Conservation (phyloP, 495 filamentous ascomycete species). For the Neurospora sp. region DNA sequence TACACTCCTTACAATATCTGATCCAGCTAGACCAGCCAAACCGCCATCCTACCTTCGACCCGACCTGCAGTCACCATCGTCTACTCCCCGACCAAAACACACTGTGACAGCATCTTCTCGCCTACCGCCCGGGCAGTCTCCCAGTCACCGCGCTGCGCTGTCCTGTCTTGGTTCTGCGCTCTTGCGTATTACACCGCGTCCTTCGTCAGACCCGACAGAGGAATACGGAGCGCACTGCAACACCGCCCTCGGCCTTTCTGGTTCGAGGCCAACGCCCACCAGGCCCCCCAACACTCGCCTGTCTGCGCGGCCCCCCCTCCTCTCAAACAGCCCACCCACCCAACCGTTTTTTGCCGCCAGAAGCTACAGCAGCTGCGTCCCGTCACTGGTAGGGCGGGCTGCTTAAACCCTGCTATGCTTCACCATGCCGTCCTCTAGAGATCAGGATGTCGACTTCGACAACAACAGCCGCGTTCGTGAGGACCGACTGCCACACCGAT, state of each 20-base stretch:
- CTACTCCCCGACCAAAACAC: neutral
- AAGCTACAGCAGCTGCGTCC: constrained; percentile 10
- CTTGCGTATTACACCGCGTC: constrained; percentile 5
- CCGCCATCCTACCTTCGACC: neutral
- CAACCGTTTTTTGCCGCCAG: neutral
- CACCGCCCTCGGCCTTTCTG: neutral
- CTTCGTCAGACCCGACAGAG: neutral
- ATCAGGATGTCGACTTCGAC: constrained; percentile 28
- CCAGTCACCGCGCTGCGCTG: neutral
- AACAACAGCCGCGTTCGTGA: constrained; percentile 31
- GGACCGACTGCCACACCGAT: constrained; percentile 22
- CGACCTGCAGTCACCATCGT: neutral
- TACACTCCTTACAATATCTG: neutral
- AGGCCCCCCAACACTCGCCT: neutral
- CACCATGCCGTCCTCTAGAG: constrained; percentile 37
- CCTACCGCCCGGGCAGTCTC: neutral
- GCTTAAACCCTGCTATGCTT: constrained; percentile 26
- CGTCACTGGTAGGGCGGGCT: constrained; percentile 15
- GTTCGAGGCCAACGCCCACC: neutral
- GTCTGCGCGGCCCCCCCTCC: too few species aligned
- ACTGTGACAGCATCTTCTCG: neutral
- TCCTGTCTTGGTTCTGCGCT: neutral
- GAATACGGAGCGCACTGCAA: neutral
- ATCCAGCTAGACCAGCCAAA: neutral
- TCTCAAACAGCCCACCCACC: neutral